Conservation (phyloP, 805 yeast genomes). For the Gaillardinia entomophila region DNA sequence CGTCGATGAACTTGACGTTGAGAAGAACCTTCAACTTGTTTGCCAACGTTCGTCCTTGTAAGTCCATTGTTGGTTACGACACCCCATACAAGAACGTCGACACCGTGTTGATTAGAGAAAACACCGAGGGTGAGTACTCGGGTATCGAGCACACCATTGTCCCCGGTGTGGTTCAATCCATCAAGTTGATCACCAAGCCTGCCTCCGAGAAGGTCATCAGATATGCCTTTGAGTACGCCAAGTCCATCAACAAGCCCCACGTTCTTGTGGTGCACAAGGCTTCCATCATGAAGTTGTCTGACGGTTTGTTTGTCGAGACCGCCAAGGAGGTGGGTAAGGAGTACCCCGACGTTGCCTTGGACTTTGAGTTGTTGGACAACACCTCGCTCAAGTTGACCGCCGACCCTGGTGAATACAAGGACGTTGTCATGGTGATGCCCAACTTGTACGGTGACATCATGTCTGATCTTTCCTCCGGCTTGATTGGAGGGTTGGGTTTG, state of each 20-base stretch:
- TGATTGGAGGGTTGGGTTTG: slow-evolving; percentile 97
- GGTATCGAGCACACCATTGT: slow-evolving; percentile 98
- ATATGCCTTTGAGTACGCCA: slow-evolving; percentile 96
- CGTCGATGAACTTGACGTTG: slow-evolving; percentile 92
- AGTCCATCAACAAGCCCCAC: slow-evolving; percentile 78
- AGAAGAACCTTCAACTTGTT: slow-evolving; percentile 95
- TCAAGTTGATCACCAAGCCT: slow-evolving; percentile 91
- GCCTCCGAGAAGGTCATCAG: slow-evolving; percentile 96
- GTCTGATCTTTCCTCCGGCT: slow-evolving; percentile 96
- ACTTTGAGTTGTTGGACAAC: slow-evolving; percentile 89
- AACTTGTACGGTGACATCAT: slow-evolving; percentile 98
- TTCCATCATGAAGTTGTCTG: slow-evolving; percentile 95
- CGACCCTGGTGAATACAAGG: slow-evolving; percentile 82
- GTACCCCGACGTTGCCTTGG: slow-evolving; percentile 83
- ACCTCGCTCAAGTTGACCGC: slow-evolving; percentile 86
- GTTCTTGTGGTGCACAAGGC: slow-evolving; percentile 97
- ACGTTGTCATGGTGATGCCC: slow-evolving; percentile 96
- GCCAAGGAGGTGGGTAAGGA: slow-evolving; percentile 87
- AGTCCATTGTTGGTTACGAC: slow-evolving; percentile 86
- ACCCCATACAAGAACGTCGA: slow-evolving; percentile 89
- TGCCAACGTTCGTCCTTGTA: slow-evolving; percentile 97
- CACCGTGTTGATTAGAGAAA: slow-evolving; percentile 95
- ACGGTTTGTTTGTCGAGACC: slow-evolving; percentile 90
- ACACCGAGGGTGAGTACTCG: slow-evolving; percentile 99
- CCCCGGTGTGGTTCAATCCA: slow-evolving; percentile 97